These are phyloP conservation scores for Ophioceras dolichostomum DNA, from an alignment of 2,329 filamentous ascomycete species.

Conservation along the genomic window DNA sequence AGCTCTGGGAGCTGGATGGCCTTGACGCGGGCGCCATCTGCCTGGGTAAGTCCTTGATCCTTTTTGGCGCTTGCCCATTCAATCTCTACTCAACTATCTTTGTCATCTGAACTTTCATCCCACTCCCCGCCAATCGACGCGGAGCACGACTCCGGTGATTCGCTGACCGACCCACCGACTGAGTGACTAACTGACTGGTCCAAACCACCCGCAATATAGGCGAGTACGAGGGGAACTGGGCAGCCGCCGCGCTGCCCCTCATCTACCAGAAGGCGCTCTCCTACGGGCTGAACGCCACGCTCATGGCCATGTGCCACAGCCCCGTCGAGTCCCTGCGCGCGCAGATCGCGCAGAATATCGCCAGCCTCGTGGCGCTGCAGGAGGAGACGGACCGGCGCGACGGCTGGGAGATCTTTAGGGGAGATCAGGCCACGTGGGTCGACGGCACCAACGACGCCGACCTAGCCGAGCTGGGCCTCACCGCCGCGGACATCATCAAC, in stretches of 20 bases:
- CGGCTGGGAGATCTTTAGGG: constrained; percentile 1
- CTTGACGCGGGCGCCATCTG: constrained; percentile 58
- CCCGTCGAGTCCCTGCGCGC: constrained; percentile 39
- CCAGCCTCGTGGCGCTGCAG: constrained; percentile 25
- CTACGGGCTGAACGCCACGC: constrained; percentile 25
- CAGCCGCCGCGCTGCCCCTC: constrained; percentile 3
- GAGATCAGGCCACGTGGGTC: constrained; percentile 4
- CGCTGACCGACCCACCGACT: no score
- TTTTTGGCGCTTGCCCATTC: no score
- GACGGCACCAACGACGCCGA: constrained; percentile 4
- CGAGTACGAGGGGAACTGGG: constrained; percentile 1
- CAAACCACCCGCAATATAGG: neutral
- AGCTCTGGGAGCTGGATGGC: constrained; percentile 84
- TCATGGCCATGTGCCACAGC: constrained; percentile 62
- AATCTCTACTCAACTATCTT: no score
- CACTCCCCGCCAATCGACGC: neutral
- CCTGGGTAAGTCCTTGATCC: constrained; percentile 42
- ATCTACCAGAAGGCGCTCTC: constrained; percentile 1
- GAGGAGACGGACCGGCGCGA: constrained; percentile 11
- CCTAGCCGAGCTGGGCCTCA: constrained; percentile 19
- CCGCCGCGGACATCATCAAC: constrained; percentile 11
- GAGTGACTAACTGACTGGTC: neutral
- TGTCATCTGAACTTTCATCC: neutral
- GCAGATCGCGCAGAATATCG: constrained; percentile 29
- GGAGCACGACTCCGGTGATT: neutral